These are phyloP conservation scores for Colletotrichum sp. DNA, from an alignment of 2,329 filamentous ascomycete genomes.

Conservation along the genomic window DNA sequence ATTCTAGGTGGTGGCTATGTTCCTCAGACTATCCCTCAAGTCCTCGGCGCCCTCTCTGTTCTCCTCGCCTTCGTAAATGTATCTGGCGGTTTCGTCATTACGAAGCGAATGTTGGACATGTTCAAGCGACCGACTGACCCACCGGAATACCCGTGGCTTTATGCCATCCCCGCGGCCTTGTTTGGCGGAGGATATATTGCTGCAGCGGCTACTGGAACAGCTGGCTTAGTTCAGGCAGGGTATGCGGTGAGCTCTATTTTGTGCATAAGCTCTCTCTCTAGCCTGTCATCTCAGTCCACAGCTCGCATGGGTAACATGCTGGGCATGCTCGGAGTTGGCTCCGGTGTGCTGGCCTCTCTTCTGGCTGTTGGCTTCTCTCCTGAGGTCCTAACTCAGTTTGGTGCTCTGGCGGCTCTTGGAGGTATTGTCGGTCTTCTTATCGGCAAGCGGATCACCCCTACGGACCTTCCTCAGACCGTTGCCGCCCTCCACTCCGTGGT, in stretches of 20 bases:
- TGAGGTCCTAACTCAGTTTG: conserved; percentile 81
- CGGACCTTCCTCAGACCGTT: conserved; percentile 87
- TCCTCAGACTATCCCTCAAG: conserved; percentile 79
- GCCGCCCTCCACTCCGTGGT: conserved; percentile 90
- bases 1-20: conserved; percentile 84
- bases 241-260: conserved; percentile 85
- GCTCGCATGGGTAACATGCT: conserved; percentile 86
- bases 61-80: conserved; percentile 88
- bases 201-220: conserved; percentile 81
- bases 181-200: conserved; percentile 84
- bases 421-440: conserved; percentile 75
- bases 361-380: conserved; percentile 81
- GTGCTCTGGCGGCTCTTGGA: conserved; percentile 75
- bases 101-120: conserved; percentile 94
- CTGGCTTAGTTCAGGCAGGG: conserved; percentile 84
- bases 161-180: conserved; percentile 75
- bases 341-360: conserved; percentile 83
- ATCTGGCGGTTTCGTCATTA: conserved; percentile 88
- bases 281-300: conserved; percentile 81
- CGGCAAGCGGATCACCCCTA: conserved; percentile 86
- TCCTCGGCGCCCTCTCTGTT: conserved; percentile 80
- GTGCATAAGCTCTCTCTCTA: conserved; percentile 84
- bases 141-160: conserved; percentile 87
- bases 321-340: conserved; percentile 83
- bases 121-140: conserved; percentile 86